Percentiles rank a stretch among this genome's conserved stretches.
Conservation (phyloP, 257 asterid species). For the Schizonepeta tenuifolia region DNA sequence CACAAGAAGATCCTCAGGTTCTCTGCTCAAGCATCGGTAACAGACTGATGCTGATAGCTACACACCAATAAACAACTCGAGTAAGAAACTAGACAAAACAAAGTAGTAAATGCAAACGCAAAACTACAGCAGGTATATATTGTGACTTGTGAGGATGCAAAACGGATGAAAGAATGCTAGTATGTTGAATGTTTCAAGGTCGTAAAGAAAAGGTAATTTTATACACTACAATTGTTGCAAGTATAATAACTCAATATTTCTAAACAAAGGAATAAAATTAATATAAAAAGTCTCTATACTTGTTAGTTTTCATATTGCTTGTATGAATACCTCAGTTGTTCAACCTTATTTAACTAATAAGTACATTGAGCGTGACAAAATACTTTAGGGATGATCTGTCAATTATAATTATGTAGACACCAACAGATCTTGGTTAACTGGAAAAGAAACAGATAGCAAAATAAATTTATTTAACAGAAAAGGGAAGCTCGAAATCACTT, state of each 20-base stretch:
- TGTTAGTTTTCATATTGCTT: neutral
- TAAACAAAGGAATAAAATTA: no score
- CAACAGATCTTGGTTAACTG: neutral
- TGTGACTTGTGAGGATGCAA: neutral
- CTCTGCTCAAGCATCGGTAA: conserved; percentile 57
- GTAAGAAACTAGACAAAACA: conserved; percentile 1
- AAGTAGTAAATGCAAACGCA: neutral
- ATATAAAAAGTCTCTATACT: no score
- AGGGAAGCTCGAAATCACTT: conserved; percentile 37
- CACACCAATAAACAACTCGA: conserved; percentile 1
- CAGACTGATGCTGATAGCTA: conserved; percentile 63
- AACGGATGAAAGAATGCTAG: neutral
- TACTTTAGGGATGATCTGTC: neutral
- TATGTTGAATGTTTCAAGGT: neutral
- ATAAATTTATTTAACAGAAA: neutral
- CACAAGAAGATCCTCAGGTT: conserved; percentile 83
- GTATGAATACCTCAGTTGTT: neutral
- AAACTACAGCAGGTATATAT: neutral
- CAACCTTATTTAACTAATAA: neutral
- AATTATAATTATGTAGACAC: neutral
- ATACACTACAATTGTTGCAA: neutral
- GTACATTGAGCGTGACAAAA: neutral
- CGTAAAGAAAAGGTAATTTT: neutral
- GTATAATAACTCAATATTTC: neutral
- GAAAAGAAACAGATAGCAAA: conserved; percentile 17